These are phyloP conservation scores for Lagenidium sp. DNA, from an alignment of 352 stramenopile genomes.

Conservation along the genomic window DNA sequence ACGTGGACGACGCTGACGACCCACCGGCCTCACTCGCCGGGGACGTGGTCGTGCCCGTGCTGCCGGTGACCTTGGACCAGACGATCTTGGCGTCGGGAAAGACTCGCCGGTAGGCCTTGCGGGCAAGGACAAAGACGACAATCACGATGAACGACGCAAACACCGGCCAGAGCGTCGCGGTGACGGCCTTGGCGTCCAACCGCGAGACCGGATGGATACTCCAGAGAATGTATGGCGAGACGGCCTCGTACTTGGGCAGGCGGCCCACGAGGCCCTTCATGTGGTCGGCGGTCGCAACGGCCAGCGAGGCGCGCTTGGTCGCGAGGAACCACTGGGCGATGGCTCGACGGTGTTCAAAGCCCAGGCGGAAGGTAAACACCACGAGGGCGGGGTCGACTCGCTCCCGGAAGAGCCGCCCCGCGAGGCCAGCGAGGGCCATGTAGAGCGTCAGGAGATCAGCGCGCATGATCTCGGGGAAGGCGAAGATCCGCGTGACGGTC, in stretches of 20 bases:
- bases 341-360: neutral
- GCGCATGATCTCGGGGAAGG: slow-evolving; percentile 2
- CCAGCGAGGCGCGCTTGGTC: neutral
- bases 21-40: neutral
- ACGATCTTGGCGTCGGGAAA: neutral
- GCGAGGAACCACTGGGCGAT: slow-evolving; percentile 2
- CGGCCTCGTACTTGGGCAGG: neutral
- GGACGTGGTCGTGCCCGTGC: too few species aligned
- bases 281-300: neutral
- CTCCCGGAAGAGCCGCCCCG: slow-evolving; percentile 4
- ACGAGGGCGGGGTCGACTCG: slow-evolving; percentile 8
- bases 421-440: neutral
- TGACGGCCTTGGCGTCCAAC: neutral
- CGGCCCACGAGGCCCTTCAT: neutral
- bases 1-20: too few species aligned
- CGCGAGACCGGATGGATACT: neutral
- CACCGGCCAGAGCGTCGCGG: neutral
- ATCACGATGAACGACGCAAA: slow-evolving; percentile 3
- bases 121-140: neutral
- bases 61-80: neutral
- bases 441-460: slow-evolving; percentile 13
- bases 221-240: slow-evolving; percentile 22
- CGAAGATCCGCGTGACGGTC: neutral
- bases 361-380: slow-evolving; percentile 7
- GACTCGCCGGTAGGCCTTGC: slow-evolving; percentile 4